Base-by-base conservation (phyloP, 331 rosid species). In the Erythrophleum ivorense region DNA sequence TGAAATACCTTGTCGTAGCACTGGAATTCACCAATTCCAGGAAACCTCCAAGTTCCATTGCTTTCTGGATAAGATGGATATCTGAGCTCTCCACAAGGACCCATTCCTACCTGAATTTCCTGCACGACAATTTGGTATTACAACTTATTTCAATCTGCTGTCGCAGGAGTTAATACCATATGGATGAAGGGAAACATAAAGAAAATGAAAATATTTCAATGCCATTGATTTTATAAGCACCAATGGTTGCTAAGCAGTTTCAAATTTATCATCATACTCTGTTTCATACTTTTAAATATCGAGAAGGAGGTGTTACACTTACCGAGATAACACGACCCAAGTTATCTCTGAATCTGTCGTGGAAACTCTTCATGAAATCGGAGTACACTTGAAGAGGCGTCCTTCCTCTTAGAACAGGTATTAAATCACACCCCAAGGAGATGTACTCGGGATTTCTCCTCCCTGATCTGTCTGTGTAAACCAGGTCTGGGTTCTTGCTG, bases 21-120 rank as follows among this genome's bases (percentile, higher is more conserved):
- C 82, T 96, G 99, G 86, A 96, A 96, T 87, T 96, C 99, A 68
- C 98, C 99, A n/a, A 96, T 91, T 84, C 99, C 98, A 0, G 98
- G 97, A 84, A 92, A 96, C 71, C 83, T 91, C 98, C 99, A 96
- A 48, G 97, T 92, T 82, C 98, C 99, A 50, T 96, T 88, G 77
- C 89, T 84, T 81, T 94, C 94, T 59, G 99, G 98, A 81, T 96
- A 96, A 69, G 99, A 88, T 69, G 98, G 98, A 90, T 96, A 96
- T 88, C 98, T 92, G 83, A 94, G 95, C 80, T 96, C 98, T 8
- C 98, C 99, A 82, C 99, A 96, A 57, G 99, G 99, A 78, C 99
- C 99, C 96, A 94, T 91, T 16, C 99, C 99, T 24, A 94, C 97
- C 86, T 96, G 99, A 82, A 96, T 82, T 93, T 94, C 99, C 99